phyloP scores from a whole-genome alignment of 768 basidiomycete species.

The Phylloporus sp. region DNA sequence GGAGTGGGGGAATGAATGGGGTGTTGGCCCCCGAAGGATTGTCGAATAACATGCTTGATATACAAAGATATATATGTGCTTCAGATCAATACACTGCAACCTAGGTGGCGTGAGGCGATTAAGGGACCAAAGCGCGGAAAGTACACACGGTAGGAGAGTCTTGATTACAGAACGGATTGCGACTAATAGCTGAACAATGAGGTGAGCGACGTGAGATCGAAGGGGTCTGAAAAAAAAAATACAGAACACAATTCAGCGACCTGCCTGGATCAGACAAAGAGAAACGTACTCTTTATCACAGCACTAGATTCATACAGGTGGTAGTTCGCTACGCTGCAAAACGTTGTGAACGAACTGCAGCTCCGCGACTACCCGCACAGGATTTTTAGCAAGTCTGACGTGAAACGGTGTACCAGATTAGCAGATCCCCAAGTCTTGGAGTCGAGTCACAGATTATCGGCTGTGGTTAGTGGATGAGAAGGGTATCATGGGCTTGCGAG shows the following conservation, averaged over 20 bases:
- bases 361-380: neutral
- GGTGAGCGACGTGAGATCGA: constrained; percentile 3
- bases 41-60: constrained; percentile 26
- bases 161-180: constrained; percentile 10
- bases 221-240: constrained; percentile 7
- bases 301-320: neutral
- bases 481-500: constrained; percentile 1
- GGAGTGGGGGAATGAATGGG: constrained; percentile 38
- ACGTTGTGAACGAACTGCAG: neutral
- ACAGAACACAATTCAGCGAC: neutral
- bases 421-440: constrained; percentile 9
- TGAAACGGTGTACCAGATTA: constrained; percentile 4
- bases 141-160: constrained; percentile 13
- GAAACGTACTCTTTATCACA: constrained; percentile 3
- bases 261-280: neutral
- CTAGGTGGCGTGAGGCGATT: constrained; percentile 9
- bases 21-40: constrained; percentile 29
- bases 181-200: constrained; percentile 13
- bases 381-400: neutral
- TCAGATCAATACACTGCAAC: constrained; percentile 22
- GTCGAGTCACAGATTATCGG: constrained; percentile 13
- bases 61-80: constrained; percentile 20
- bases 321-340: constrained; percentile 3
- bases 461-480: no score
- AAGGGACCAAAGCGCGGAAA: constrained; percentile 1